Percentiles rank a stretch among this genome's conserved stretches.
Evolutionary conservation across 192 early-diverging fungal species (phyloP).

Genomic region (Dimargaris cristalligena): DNA sequence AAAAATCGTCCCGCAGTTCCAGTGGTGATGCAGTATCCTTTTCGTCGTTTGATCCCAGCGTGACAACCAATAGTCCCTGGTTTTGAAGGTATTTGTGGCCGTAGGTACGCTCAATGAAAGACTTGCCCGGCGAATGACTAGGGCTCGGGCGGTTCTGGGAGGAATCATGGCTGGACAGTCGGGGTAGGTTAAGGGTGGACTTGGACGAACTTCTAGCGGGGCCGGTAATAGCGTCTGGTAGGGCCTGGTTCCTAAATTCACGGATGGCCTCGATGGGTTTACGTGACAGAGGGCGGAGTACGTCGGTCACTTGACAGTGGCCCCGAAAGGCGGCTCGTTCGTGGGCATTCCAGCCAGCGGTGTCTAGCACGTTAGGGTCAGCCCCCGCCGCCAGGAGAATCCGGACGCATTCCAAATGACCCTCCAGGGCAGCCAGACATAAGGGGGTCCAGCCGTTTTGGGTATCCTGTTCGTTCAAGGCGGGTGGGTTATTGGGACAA

Average conservation of each 20-base stretch:
- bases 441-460: slow-evolving; percentile 44
- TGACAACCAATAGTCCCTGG: slow-evolving; percentile 43
- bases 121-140: slow-evolving; percentile 10
- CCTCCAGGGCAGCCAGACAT: slow-evolving; percentile 45
- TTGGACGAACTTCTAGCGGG: no score
- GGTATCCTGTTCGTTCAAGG: slow-evolving; percentile 31
- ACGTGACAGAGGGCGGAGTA: slow-evolving; percentile 26
- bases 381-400: slow-evolving; percentile 34
- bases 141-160: slow-evolving; percentile 12
- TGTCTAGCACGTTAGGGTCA: slow-evolving; percentile 25
- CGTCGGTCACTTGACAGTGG: slow-evolving; percentile 25
- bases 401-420: slow-evolving; percentile 32
- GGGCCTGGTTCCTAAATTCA: not conserved
- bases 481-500: slow-evolving; percentile 10
- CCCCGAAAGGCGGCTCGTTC: slow-evolving; percentile 47
- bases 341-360: slow-evolving; percentile 37
- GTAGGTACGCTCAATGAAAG: slow-evolving; percentile 31
- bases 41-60: slow-evolving; percentile 40
- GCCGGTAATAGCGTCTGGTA: no score
- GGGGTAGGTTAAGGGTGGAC: no score
- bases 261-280: slow-evolving; percentile 13
- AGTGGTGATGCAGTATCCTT: slow-evolving; percentile 16
- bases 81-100: slow-evolving; percentile 42
- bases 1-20: not conserved
- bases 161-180: no score